These are phyloP conservation scores for Xerocomus potaroensis DNA, from an alignment of 768 basidiomycete species.

Conservation along the genomic window DNA sequence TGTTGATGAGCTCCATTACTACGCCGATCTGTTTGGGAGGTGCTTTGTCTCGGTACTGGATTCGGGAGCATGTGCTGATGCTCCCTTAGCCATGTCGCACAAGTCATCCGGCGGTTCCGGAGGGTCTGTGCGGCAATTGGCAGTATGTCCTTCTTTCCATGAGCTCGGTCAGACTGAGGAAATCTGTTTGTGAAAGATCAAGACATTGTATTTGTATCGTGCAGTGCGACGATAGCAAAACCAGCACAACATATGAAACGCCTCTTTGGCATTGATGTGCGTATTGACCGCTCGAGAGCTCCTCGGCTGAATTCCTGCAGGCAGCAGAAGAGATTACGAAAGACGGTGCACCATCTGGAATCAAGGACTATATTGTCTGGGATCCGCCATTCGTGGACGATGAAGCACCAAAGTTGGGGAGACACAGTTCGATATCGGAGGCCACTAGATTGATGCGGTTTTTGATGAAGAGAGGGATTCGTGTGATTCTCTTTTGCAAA, in stretches of 20 bases:
- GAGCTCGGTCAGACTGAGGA: not conserved
- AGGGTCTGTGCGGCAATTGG: constrained; percentile 74
- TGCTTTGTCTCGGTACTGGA: constrained; percentile 18
- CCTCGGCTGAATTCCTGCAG: constrained; percentile 25
- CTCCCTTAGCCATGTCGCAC: constrained; percentile 65
- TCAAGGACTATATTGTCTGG: constrained; percentile 81
- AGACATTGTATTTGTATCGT: constrained; percentile 66
- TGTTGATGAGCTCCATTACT: constrained; percentile 87
- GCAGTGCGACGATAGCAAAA: constrained; percentile 83
- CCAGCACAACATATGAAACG: constrained; percentile 71
- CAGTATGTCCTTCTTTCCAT: constrained; percentile 43
- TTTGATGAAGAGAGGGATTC: constrained; percentile 75
- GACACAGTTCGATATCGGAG: constrained; percentile 58
- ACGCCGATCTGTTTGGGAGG: constrained; percentile 79
- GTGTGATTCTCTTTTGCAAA: constrained; percentile 89
- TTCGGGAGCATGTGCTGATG: not conserved
- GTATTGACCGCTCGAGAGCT: constrained; percentile 1
- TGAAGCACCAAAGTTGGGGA: constrained; percentile 49
- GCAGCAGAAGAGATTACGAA: constrained; percentile 66
- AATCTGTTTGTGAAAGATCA: constrained; percentile 37
- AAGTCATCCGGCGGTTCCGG: constrained; percentile 70
- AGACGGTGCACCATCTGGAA: constrained; percentile 80
- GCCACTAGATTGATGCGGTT: constrained; percentile 70
- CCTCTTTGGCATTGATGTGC: constrained; percentile 61
- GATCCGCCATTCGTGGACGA: constrained; percentile 57